Percentiles rank a stretch among this genome's conserved stretches.
phyloP scores from a whole-genome alignment of 495 filamentous ascomycete species.

The Aspergillus conjunctus region DNA sequence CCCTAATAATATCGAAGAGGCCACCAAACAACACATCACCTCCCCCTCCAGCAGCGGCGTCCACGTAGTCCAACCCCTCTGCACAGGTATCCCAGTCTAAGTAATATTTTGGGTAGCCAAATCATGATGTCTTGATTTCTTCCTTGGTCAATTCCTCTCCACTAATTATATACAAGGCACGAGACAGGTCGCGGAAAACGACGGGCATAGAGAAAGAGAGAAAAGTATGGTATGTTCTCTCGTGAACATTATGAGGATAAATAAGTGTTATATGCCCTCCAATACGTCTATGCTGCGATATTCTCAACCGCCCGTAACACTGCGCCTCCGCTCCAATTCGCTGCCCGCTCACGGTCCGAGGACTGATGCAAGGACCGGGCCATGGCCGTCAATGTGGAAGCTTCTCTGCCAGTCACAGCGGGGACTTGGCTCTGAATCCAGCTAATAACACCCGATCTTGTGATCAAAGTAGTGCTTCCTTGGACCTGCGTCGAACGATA shows the following conservation, averaged over 20 bases:
- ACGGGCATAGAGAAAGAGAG: no score
- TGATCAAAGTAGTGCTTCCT: conserved; percentile 83
- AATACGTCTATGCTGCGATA: conserved; percentile 24
- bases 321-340: conserved; percentile 64
- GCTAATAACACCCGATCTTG: conserved; percentile 74
- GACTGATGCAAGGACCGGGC: conserved; percentile 64
- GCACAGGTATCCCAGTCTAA: background rate
- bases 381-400: conserved; percentile 56
- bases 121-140: background rate
- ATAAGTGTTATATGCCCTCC: background rate
- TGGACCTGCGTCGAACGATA: conserved; percentile 72
- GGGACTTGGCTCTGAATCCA: conserved; percentile 71
- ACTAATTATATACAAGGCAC: no score
- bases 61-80: conserved; percentile 5
- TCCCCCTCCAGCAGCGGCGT: conserved; percentile 1
- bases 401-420: conserved; percentile 47
- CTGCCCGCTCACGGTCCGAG: conserved; percentile 67
- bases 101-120: background rate
- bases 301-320: conserved; percentile 35
- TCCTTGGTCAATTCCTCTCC: background rate
- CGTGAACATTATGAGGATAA: background rate
- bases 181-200: no score
- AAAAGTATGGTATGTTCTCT: no score
- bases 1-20: background rate
- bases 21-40: conserved; percentile 6